Evolutionary conservation across 352 stramenopile species (phyloP).

Genomic region (Vaucheria bursata): DNA sequence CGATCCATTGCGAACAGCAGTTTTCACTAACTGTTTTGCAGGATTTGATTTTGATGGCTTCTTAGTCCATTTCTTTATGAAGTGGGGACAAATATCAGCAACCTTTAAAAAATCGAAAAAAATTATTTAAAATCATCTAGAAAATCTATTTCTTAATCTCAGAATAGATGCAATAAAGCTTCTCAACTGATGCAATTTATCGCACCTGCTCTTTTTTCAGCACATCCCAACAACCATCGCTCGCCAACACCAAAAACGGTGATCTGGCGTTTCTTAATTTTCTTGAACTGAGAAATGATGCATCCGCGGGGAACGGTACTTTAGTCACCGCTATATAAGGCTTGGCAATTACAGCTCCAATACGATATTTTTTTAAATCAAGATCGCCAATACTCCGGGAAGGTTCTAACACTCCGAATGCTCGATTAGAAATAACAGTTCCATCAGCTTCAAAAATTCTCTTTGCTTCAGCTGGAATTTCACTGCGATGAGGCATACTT

Average conservation of each 20-base stretch:
- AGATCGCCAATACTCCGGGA: conserved; percentile 35
- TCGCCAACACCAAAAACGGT: neutral
- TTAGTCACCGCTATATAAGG: neutral
- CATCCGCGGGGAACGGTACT: neutral
- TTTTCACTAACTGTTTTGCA: neutral
- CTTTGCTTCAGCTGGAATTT: conserved; percentile 30
- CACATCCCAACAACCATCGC: neutral
- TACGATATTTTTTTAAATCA: conserved; percentile 18
- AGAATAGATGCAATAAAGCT: no score
- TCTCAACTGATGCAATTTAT: no score
- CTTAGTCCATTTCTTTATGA: neutral
- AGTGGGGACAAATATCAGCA: neutral
- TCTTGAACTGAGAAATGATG: neutral
- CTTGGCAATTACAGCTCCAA: neutral
- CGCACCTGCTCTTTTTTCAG: no score
- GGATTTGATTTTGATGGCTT: neutral
- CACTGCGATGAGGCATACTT: neutral
- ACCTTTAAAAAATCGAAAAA: no score
- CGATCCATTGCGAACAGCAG: neutral
- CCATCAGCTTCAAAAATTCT: conserved; percentile 23
- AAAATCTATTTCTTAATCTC: no score
- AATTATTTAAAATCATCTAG: no score
- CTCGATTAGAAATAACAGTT: conserved; percentile 15
- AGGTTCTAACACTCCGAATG: conserved; percentile 35
- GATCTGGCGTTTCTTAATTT: neutral